Evolutionary conservation across 1,284 basidiomycete genomes (phyloP).

Genomic region (Ganoderma lingzhi): DNA sequence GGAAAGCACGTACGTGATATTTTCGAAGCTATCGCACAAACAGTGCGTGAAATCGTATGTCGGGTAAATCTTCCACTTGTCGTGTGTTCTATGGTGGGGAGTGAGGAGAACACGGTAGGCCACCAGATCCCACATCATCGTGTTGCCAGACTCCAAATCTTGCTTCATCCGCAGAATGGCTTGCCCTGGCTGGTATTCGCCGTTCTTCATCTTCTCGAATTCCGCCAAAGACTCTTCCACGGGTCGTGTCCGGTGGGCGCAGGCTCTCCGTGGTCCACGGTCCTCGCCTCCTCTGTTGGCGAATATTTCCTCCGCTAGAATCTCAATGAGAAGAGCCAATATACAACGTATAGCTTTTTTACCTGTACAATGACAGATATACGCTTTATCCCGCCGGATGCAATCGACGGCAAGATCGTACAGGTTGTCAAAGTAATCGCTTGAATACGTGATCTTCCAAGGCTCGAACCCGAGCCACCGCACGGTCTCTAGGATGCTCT

Average conservation of each 20-base stretch:
- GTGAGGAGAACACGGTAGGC: slow-evolving; percentile 95
- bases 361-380: slow-evolving; percentile 97
- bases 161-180: slow-evolving; percentile 98
- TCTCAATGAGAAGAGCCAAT: background rate
- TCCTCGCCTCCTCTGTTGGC: slow-evolving; percentile 86
- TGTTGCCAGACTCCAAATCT: slow-evolving; percentile 92
- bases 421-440: slow-evolving; percentile 94
- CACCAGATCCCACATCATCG: slow-evolving; percentile 99
- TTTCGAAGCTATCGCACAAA: slow-evolving; percentile 98
- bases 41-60: slow-evolving; percentile 99
- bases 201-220: slow-evolving; percentile 94
- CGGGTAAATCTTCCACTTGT: slow-evolving; percentile 95
- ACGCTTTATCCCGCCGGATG: slow-evolving; percentile 91
- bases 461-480: slow-evolving; percentile 99
- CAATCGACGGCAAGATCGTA: slow-evolving; percentile 93
- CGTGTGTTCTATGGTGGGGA: slow-evolving; percentile 93
- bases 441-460: slow-evolving; percentile 99
- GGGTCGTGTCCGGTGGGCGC: slow-evolving; percentile 86
- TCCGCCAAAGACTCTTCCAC: slow-evolving; percentile 87
- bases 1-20: slow-evolving; percentile 83
- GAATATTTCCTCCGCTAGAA: slow-evolving; percentile 91
- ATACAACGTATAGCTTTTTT: slow-evolving; percentile 15
- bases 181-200: slow-evolving; percentile 90
- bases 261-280: slow-evolving; percentile 87
- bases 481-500: slow-evolving; percentile 95